Percentiles rank a stretch among this genome's conserved stretches.
Evolutionary conservation across 768 basidiomycete species (phyloP).

Genomic region (Tylopilus balloui): DNA sequence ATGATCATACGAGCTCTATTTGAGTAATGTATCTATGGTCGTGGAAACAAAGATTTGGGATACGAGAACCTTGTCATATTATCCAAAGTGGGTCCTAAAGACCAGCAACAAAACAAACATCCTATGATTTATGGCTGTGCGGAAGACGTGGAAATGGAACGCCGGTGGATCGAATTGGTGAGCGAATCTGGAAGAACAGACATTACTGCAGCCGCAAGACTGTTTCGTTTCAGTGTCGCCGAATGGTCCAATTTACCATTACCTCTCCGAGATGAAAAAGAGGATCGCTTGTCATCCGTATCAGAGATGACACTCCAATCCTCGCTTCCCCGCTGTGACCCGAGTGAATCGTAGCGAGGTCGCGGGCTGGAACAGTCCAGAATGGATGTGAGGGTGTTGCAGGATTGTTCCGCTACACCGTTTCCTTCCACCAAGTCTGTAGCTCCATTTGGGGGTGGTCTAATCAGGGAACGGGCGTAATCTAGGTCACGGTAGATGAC

Average conservation of each 20-base stretch:
- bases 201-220: slow-evolving; percentile 57
- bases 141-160: slow-evolving; percentile 35
- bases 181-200: slow-evolving; percentile 57
- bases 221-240: slow-evolving; percentile 52
- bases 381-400: slow-evolving; percentile 27
- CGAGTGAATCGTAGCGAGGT: slow-evolving; percentile 53
- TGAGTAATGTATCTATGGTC: slow-evolving; percentile 17
- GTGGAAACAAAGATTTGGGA: slow-evolving; percentile 1
- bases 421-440: slow-evolving; percentile 20
- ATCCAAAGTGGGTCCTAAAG: neutral
- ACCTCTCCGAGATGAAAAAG: slow-evolving; percentile 48
- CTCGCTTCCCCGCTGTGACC: slow-evolving; percentile 60
- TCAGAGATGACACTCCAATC: slow-evolving; percentile 90
- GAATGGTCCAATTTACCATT: slow-evolving; percentile 35
- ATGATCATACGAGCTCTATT: slow-evolving; percentile 18
- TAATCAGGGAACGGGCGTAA: slow-evolving; percentile 86
- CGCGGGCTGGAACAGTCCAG: slow-evolving; percentile 32
- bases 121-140: slow-evolving; percentile 17
- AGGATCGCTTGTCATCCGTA: slow-evolving; percentile 56
- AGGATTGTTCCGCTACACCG: slow-evolving; percentile 24
- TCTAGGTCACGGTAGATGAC: slow-evolving; percentile 95
- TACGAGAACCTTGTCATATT: slow-evolving; percentile 7
- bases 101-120: neutral
- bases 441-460: slow-evolving; percentile 38
- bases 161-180: slow-evolving; percentile 38